These are phyloP conservation scores for Vigna mungo DNA, from an alignment of 306 rosid genomes.

Conservation along the genomic window DNA sequence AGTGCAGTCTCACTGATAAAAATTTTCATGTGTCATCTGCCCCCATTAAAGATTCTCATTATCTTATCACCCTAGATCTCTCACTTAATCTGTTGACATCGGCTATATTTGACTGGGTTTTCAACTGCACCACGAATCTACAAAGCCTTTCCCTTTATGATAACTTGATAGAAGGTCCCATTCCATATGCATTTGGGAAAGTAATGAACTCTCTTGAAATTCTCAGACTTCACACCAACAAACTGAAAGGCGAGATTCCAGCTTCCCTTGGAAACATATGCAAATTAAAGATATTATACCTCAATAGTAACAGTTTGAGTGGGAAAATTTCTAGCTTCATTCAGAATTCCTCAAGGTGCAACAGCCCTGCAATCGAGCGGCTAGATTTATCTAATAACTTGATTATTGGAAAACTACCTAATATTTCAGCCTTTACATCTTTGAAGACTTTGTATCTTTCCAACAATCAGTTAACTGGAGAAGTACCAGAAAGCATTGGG, in stretches of 20 bases:
- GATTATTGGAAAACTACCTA: background rate
- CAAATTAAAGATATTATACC: background rate
- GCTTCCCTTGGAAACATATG: slow-evolving; percentile 16
- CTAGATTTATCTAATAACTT: slow-evolving; percentile 1
- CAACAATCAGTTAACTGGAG: background rate
- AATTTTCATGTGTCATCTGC: background rate
- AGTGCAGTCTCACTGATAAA: background rate
- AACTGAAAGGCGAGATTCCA: slow-evolving; percentile 30
- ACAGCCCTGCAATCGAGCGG: background rate
- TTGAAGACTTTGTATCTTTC: background rate
- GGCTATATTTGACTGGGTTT: background rate
- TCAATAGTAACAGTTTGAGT: background rate
- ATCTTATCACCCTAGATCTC: background rate
- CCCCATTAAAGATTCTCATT: background rate
- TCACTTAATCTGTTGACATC: background rate
- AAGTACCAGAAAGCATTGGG: slow-evolving; percentile 3
- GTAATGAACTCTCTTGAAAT: background rate
- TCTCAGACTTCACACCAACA: background rate
- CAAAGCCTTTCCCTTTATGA: rapidly evolving
- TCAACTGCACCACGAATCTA: background rate
- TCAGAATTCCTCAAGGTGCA: background rate
- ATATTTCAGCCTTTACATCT: background rate
- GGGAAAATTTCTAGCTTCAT: background rate
- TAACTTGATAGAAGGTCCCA: slow-evolving; percentile 12
- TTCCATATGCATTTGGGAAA: slow-evolving; percentile 2